phyloP scores from a whole-genome alignment of 345 rosid species.

The Syzygium oleosum region DNA sequence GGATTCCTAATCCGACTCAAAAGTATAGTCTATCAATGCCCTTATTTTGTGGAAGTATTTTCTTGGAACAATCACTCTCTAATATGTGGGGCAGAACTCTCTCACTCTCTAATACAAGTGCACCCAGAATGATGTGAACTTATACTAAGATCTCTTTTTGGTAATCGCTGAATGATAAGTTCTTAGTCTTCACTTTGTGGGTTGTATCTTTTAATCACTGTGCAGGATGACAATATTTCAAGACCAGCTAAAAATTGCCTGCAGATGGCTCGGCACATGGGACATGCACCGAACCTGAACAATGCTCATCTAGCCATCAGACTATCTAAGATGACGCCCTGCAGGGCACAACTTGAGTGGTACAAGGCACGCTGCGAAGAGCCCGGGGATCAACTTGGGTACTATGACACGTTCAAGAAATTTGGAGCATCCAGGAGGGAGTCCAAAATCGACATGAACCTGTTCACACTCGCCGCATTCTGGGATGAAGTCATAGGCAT shows the following conservation, averaged over 20 bases:
- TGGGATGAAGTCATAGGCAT: constrained; percentile 56
- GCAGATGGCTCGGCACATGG: constrained; percentile 3
- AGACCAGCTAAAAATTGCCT: constrained; percentile 4
- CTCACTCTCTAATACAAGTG: accelerated
- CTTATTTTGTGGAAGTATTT: not conserved
- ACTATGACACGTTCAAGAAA: constrained; percentile 61
- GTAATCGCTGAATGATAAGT: not conserved
- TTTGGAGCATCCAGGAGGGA: constrained; percentile 34
- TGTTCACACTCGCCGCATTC: constrained; percentile 49
- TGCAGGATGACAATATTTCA: not conserved
- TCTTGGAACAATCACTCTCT: not conserved
- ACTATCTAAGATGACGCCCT: constrained; percentile 5
- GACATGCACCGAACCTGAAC: constrained; percentile 1
- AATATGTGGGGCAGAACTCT: not conserved
- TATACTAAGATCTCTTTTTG: not conserved
- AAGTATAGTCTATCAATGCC: not conserved
- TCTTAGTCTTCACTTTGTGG: not conserved
- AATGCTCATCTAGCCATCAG: constrained; percentile 1
- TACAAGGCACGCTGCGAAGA: constrained; percentile 3
- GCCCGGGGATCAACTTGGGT: constrained; percentile 5
- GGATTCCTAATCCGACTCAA: not conserved
- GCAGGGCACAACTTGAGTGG: constrained; percentile 11
- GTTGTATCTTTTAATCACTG: not conserved
- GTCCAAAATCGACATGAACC: constrained; percentile 45
- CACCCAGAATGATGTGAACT: not conserved